Base-by-base conservation (phyloP, 768 basidiomycete genomes). In the Dictyophora rubrovolvata region DNA sequence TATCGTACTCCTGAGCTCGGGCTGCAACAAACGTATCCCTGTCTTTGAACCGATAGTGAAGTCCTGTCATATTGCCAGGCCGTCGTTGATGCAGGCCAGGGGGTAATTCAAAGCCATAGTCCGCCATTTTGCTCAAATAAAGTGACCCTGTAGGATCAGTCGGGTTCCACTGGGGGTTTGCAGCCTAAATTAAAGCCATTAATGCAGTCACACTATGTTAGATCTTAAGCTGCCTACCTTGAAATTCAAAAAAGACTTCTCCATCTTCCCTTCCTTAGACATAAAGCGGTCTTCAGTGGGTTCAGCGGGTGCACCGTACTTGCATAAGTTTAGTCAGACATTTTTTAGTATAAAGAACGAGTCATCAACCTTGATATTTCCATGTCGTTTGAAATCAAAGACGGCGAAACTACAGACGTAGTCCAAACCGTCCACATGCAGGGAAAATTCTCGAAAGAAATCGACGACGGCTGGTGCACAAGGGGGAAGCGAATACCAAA, bases 341-440 rank as follows among this genome's bases (percentile, higher is more conserved):
- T 20, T 16, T n/a, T 4, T 42, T 4, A 42, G 12, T 42, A 42
- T 42, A 47, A 23, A 18, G 35, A 49, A 46, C 5, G 52, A 2
- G 48, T 4, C 34, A 28, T 51, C 79, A 54, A 88, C 87, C 78
- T 89, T 93, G 69, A 92, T 79, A 69, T 94, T 94, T 0, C 93
- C 93, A 62, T 96, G 93, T 57, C 93, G 75, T 73, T 93, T 86
- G 70, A 99, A 98, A 69, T 98, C 94, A 69, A 99, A 99, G 61
- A 95, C 94, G 2, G 96, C 96, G 70, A 98, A 99, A 58, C 90
- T 93, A 68, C 96, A 98, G 18, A 99, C 89, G 66, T 96, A 95
- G 5, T 96, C 96, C 1, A 96, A 79, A 0, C 94, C 92, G 61
- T 97, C 94, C 20, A 99, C 87, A 70, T 98, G 95, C 0, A 99